Conservation (phyloP, 352 stramenopile species). For the Globisporangium apiculatum region DNA sequence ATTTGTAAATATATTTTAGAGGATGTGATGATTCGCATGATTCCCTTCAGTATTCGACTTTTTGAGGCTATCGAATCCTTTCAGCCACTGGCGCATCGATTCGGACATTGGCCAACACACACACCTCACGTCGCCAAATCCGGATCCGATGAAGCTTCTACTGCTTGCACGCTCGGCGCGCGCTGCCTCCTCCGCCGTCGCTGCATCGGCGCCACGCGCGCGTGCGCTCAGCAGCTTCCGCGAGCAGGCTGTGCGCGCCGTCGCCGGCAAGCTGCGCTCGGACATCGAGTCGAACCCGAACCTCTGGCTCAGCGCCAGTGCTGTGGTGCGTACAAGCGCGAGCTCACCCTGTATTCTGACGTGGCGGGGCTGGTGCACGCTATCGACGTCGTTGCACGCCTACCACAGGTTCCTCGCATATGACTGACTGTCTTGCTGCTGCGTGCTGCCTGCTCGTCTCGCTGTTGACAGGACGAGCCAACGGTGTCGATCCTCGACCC, state of each 20-base stretch:
- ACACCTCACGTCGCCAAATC: background rate
- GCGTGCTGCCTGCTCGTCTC: background rate
- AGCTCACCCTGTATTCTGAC: background rate
- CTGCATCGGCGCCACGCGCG: background rate
- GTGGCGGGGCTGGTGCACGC: background rate
- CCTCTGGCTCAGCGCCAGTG: conserved; percentile 71
- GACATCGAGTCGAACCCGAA: conserved; percentile 79
- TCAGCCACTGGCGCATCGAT: background rate
- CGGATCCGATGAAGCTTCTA: conserved; percentile 7
- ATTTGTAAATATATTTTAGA: too few relatives aligned
- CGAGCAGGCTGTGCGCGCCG: conserved; percentile 51
- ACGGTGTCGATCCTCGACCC: conserved; percentile 81
- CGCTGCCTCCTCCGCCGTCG: background rate
- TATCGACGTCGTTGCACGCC: too few relatives aligned
- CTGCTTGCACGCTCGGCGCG: conserved; percentile 3
- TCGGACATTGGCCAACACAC: background rate
- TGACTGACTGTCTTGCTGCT: background rate
- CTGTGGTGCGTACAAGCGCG: conserved; percentile 42
- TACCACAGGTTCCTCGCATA: background rate
- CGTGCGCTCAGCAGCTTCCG: conserved; percentile 47
- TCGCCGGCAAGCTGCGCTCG: conserved; percentile 47
- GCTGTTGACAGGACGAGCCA: conserved; percentile 49
- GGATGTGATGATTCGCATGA: too few relatives aligned
- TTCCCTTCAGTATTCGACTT: too few relatives aligned
- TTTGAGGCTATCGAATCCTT: too few relatives aligned